Evolutionary conservation across 1,284 basidiomycete species (phyloP), one percentile per base, ranked within the genome.

Genomic region (Malassezia furfur): DNA sequence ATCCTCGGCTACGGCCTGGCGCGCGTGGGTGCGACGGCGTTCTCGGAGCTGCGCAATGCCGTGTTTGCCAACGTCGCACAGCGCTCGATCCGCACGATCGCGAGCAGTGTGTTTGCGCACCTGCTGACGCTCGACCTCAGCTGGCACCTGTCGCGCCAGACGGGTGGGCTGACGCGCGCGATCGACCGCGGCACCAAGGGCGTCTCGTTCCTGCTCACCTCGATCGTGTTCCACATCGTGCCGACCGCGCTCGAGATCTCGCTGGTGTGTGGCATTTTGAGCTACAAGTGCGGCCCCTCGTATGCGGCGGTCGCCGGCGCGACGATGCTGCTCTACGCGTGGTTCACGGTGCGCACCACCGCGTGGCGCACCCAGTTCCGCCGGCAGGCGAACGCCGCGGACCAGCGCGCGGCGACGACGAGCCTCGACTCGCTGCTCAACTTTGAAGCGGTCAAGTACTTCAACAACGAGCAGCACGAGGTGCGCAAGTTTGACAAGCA

Each of bases 371-470:
- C 91, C 0, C 83, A 83, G 52, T 98, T 96, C 79, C 86, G 94
- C 17, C 84, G 91, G 51, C 83, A 96, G 64, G 93, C 93, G 0
- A 98, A 98, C 76, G 83, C 86, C 46, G 94, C 94, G 0, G 93
- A 98, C 70, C 96, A 98, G 76, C 87, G 87, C 70, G 91, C 90
- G 11, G 94, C 94, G 0, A 89, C 89, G 0, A 83, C 87, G 1
- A 89, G 89, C 1, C 89, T 96, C 10, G 94, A 98, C 74, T 89
- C 90, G 0, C 78, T 98, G 51, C 91, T 98, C 76, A 98, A 98
- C 74, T 98, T 89, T 69, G 93, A 98, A 75, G 93, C 93, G 12
- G 93, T 98, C 67, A 98, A 98, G 88, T 85, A 93, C 72, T 98
- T 98, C 79, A 96, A 94, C 79, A 98, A 98, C 72, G 93, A 96